Base-by-base conservation (phyloP, 2,329 filamentous ascomycete genomes). In the Rutstroemia sp. region DNA sequence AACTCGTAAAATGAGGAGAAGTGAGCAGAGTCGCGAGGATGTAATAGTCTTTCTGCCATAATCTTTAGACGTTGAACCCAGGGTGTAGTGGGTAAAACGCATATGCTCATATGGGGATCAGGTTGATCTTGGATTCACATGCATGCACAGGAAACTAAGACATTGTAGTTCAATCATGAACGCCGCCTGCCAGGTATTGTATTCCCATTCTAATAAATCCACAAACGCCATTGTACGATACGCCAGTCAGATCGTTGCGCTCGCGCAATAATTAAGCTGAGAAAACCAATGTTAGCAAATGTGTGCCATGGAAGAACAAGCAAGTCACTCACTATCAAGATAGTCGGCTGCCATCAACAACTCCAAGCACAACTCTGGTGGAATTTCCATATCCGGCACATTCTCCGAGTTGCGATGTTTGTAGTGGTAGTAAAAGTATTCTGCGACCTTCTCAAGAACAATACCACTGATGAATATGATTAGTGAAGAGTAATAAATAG, bases 371-470 rank as follows among this genome's bases (percentile, higher is more conserved):
- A 92, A 75, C 73, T 92, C 87, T 30, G 87, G 82, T 12, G 87
- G 87, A 57, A 92, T 86, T 16, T 91, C 87, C 83, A 91, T 87
- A 66, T 92, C 88, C 4, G 86, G 83, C 19, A 91, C 87, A 64
- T 90, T 84, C 63, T 86, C 83, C 62, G 76, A 76, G 62, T 89
- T 80, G 51, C 79, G 79, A 71, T 89, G 79, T 66, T 84, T 86
- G 72, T 90, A 85, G 75, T 87, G 88, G 75, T 91, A 92, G 69
- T 90, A 88, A 60, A 91, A 85, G 72, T 92, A 92, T 72, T 92
- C 87, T 70, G 85, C 87, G 34, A 92, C 84, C 69, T 89, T 90
- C 70, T 92, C 88, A 2, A 92, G 81, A 5, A 91, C 81, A 53
- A 86, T 75, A 61, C 83, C 86, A 71, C 87, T 91, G 69, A 64